phyloP scores from a whole-genome alignment of 2,329 filamentous ascomycete genomes.

The Fusarium praegraminearum region DNA sequence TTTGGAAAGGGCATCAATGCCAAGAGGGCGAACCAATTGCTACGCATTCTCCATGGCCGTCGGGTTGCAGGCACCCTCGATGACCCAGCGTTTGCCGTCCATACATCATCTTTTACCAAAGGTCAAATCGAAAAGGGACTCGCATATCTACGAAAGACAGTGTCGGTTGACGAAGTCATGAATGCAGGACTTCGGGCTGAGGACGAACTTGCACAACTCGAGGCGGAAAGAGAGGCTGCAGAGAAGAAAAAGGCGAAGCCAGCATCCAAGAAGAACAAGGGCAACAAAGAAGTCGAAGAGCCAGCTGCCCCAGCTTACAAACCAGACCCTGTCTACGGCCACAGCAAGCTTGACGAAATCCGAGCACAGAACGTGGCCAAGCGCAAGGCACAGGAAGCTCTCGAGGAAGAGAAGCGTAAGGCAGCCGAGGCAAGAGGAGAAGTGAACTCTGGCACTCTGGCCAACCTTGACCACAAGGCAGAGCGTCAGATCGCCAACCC shows the following conservation, averaged over 20 bases:
- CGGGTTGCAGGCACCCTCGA: slow-evolving; percentile 73
- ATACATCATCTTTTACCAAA: slow-evolving; percentile 60
- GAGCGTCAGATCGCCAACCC: slow-evolving; percentile 56
- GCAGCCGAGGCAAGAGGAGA: slow-evolving; percentile 57
- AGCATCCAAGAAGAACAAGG: slow-evolving; percentile 40
- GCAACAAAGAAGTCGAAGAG: slow-evolving; percentile 25
- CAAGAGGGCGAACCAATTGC: slow-evolving; percentile 62
- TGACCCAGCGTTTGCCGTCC: slow-evolving; percentile 64
- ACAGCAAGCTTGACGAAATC: slow-evolving; percentile 68
- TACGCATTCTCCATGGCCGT: slow-evolving; percentile 71
- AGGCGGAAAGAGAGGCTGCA: slow-evolving; percentile 52
- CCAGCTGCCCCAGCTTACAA: slow-evolving; percentile 45
- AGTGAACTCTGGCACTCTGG: slow-evolving; percentile 55
- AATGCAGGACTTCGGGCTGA: slow-evolving; percentile 72
- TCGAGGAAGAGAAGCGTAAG: slow-evolving; percentile 57
- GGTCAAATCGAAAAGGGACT: slow-evolving; percentile 62
- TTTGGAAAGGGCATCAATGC: slow-evolving; percentile 64
- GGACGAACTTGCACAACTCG: slow-evolving; percentile 69
- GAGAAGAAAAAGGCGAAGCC: slow-evolving; percentile 40
- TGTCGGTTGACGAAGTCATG: slow-evolving; percentile 69
- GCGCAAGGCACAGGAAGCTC: slow-evolving; percentile 61
- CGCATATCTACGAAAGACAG: slow-evolving; percentile 65
- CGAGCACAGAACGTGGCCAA: slow-evolving; percentile 65
- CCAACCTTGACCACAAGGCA: slow-evolving; percentile 53
- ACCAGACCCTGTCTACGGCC: slow-evolving; percentile 67